Conservation (phyloP, 75 land plant genomes). For the Selaginella tamariscina region DNA sequence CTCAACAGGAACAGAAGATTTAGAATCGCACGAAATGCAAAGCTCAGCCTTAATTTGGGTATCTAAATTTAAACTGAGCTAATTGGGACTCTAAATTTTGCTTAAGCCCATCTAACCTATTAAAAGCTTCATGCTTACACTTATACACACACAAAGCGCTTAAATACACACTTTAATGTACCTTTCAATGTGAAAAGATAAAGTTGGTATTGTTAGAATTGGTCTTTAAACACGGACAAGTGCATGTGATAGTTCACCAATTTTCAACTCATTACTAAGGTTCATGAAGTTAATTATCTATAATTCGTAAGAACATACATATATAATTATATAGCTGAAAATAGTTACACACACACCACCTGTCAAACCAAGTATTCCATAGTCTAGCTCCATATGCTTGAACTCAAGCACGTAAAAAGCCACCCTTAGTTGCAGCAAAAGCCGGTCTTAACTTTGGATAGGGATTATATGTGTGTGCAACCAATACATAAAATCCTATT, state of each 20-base stretch:
- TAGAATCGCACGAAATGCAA: constrained; percentile 19
- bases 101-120: no score
- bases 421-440: background rate
- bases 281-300: no score
- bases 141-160: no score
- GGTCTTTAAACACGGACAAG: background rate
- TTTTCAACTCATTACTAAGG: background rate
- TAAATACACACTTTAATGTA: no score
- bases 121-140: no score
- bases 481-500: background rate
- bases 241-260: no score
- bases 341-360: no score
- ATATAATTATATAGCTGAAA: no score
- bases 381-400: background rate
- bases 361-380: background rate
- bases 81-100: no score
- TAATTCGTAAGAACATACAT: no score
- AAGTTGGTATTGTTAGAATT: background rate
- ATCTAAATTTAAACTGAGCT: constrained; percentile 15
- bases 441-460: background rate
- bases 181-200: no score
- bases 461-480: background rate
- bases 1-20: no score
- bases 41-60: constrained; percentile 21
- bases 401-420: background rate